Evolutionary conservation across 345 rosid genomes (phyloP), one percentile per base, ranked within the genome.

Genomic region (Citrus reticulata): DNA sequence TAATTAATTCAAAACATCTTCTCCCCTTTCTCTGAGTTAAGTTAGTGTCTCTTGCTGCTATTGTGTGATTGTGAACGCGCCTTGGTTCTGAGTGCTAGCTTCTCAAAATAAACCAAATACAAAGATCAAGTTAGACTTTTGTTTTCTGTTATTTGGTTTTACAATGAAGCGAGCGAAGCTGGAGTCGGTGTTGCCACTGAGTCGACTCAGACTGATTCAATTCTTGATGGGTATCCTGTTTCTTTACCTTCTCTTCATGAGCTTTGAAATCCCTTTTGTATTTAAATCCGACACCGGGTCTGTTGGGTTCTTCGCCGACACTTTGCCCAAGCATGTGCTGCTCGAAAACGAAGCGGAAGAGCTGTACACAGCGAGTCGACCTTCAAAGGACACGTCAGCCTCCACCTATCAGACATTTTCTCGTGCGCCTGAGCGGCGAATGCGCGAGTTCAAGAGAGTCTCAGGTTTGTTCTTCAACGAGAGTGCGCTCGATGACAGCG

Each of bases 381-480:
- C 78, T 2, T 14, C 58, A n/a, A 34, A 19, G 17, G 79, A 49
- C 16, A 9, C 61, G 27, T 63, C 24, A 3, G 49, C 30, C 2
- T 25, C 73, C 3, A 42, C 27, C 37, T 8, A 37, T 79, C 79
- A 70, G 62, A 64, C 27, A 14, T 13, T 75, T 17, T 30, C 24
- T 13, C 68, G 68, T 29, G 25, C 60, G 11, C 77, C 79, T 14
- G 77, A 78, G 74, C 71, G 83, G 82, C 69, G 68, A 81, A 78
- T 78, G 82, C 75, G 73, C 62, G 84, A 74, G 74, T 72, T 63
- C 62, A 87, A 78, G 68, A 68, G 83, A 58, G 73, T 92, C 46
- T 91, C 97, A 2, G 82, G 87, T 67, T 81, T 92, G 78, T 42
- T 60, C 72, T 88, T 92, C 80, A 88, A 83, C 73, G 82, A 89